These are phyloP conservation scores for Parmales sp. DNA, from an alignment of 108 stramenopile genomes.

Conservation along the genomic window DNA sequence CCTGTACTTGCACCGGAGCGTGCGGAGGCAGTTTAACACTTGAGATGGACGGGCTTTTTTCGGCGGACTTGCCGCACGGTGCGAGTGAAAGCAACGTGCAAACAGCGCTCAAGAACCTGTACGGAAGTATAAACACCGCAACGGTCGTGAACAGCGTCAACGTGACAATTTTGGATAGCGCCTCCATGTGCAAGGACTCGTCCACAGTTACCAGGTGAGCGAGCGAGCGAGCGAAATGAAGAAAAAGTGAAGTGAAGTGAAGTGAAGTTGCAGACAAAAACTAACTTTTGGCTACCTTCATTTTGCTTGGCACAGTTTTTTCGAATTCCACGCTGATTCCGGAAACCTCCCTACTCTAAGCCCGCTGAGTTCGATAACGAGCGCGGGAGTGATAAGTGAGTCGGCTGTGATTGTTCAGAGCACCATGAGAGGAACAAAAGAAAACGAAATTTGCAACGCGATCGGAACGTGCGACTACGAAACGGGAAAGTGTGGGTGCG, in stretches of 20 bases:
- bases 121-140: not conserved
- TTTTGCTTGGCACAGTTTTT: not conserved
- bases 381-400: not conserved
- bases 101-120: not conserved
- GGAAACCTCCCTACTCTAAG: conserved; percentile 12
- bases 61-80: not conserved
- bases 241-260: not conserved
- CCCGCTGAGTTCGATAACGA: not conserved
- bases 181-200: too few relatives aligned
- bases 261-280: not conserved
- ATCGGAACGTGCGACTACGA: conserved; percentile 12
- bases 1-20: not conserved
- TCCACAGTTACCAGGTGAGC: too few relatives aligned
- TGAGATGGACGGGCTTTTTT: not conserved
- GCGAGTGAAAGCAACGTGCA: not conserved
- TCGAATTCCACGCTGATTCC: not conserved
- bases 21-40: not conserved
- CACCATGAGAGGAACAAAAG: not conserved
- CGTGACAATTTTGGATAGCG: not conserved
- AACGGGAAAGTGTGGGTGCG: not conserved
- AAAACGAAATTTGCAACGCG: not conserved
- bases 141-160: not conserved
- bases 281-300: not conserved
- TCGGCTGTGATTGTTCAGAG: not conserved
- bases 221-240: not conserved